Evolutionary conservation across 345 rosid genomes (phyloP), one percentile per base, ranked within the genome.

Genomic region (Hibiscus trionum): DNA sequence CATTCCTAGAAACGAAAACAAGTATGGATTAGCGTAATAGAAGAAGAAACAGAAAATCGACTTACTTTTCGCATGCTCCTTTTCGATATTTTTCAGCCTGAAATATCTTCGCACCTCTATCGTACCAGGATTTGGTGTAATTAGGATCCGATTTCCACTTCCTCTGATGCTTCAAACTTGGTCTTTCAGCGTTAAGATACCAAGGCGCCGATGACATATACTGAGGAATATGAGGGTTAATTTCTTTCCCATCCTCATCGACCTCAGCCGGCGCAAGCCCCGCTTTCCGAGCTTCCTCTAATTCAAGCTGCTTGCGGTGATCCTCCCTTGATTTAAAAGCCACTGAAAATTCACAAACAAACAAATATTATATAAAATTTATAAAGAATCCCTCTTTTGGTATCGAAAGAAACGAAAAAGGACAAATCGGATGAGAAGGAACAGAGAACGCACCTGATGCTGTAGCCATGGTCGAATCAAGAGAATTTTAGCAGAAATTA

Each of bases 201-300:
- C 90, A 89, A 35, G 91, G 94, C 4, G 90, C 94, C 47, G 91
- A 87, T 0, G 89, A 86, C 94, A 87, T 87, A 69, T 87, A 87
- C 82, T 87, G 88, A 47, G 94, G 94, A 61, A 87, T 89, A 59
- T 87, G 94, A 68, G 90, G 94, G 72, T 88, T 88, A 31, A 88
- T 88, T 58, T 84, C 90, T 27, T 87, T 89, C 24, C 94, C 94
- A 82, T 84, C 94, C 39, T 87, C 90, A 52, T 89, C 94, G 29
- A 89, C 81, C 74, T 89, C 94, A 24, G 91, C 93, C 0, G 89
- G 93, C 1, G 93, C 93, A 77, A 88, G 93, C 47, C 91, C 93
- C 0, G 93, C 93, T 76, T 87, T 87, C 37, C 94, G 86, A 0
- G 90, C 91, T 74, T 87, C 91, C 68, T 86, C 88, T 69, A 89